Conservation (phyloP, 192 early-diverging fungal genomes). For the Funneliformis geosporum region DNA sequence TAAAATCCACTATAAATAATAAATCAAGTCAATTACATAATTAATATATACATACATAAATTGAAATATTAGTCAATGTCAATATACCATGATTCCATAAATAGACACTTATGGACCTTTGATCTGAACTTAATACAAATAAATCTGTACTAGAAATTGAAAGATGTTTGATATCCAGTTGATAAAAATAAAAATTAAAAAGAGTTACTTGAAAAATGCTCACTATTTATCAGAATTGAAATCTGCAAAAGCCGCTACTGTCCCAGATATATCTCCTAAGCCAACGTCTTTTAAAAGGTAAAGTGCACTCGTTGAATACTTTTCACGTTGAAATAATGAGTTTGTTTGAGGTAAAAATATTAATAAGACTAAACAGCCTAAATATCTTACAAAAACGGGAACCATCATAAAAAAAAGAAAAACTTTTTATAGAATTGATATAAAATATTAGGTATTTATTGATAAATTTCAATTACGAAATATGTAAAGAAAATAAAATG, state of each 20-base stretch:
- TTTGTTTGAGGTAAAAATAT: background rate
- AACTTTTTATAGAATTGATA: background rate
- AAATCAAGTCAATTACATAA: background rate
- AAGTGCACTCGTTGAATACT: slow-evolving; percentile 48
- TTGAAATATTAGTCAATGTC: background rate
- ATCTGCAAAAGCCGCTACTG: slow-evolving; percentile 83
- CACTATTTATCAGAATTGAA: slow-evolving; percentile 82
- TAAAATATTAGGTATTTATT: background rate
- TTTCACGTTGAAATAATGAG: background rate
- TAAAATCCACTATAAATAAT: background rate
- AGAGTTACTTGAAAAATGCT: background rate
- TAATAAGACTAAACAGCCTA: background rate
- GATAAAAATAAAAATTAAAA: background rate
- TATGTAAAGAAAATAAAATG: background rate
- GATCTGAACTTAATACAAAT: slow-evolving; percentile 70
- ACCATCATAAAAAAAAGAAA: background rate
- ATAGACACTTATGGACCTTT: slow-evolving; percentile 67
- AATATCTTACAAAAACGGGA: background rate
- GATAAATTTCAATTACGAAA: background rate
- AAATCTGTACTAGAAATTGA: slow-evolving; percentile 67
- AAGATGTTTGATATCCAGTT: background rate
- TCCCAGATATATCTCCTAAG: slow-evolving; percentile 65
- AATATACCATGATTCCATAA: slow-evolving; percentile 66
- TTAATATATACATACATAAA: background rate
- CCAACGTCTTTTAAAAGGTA: slow-evolving; percentile 63